Conservation (phyloP, 2,329 filamentous ascomycete genomes). For the Botrytis sinoallii region DNA sequence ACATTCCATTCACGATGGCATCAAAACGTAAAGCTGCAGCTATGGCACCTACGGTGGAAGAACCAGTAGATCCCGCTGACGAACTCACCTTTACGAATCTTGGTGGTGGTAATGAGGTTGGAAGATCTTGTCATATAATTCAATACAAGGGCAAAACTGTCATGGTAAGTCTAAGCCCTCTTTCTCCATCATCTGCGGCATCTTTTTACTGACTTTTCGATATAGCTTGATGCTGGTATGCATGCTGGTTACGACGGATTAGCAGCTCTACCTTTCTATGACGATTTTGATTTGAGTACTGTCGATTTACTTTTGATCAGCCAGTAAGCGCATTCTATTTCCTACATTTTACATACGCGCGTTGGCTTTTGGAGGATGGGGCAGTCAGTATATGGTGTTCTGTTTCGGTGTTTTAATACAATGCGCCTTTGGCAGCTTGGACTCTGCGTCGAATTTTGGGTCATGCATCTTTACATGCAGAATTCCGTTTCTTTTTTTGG, state of each 20-base stretch:
- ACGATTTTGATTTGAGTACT: conserved; percentile 96
- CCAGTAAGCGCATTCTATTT: conserved; percentile 71
- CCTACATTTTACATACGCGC: conserved; percentile 8
- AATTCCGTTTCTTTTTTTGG: conserved; percentile 11
- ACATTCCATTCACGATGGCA: conserved; percentile 60
- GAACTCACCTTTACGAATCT: conserved; percentile 92
- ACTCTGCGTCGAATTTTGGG: conserved; percentile 1
- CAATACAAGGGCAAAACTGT: conserved; percentile 99
- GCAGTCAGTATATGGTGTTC: conserved; percentile 4
- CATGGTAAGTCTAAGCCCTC: conserved; percentile 63
- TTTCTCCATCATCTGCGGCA: not conserved
- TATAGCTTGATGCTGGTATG: conserved; percentile 90
- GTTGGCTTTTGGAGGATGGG: conserved; percentile 10
- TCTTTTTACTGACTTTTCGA: conserved; percentile 2
- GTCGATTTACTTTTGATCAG: conserved; percentile 96
- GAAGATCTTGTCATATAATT: conserved; percentile 93
- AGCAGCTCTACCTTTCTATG: conserved; percentile 91
- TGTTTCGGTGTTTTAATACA: conserved; percentile 3
- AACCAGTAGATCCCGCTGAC: conserved; percentile 88
- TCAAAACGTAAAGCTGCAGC: conserved; percentile 84
- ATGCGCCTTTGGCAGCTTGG: conserved; percentile 6
- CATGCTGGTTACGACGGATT: conserved; percentile 95
- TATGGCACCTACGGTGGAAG: conserved; percentile 68
- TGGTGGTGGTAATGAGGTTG: conserved; percentile 95
- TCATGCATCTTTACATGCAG: not conserved